These are phyloP conservation scores for Melampsora abietis-canadensis DNA, from an alignment of 1,284 basidiomycete genomes.

Conservation along the genomic window DNA sequence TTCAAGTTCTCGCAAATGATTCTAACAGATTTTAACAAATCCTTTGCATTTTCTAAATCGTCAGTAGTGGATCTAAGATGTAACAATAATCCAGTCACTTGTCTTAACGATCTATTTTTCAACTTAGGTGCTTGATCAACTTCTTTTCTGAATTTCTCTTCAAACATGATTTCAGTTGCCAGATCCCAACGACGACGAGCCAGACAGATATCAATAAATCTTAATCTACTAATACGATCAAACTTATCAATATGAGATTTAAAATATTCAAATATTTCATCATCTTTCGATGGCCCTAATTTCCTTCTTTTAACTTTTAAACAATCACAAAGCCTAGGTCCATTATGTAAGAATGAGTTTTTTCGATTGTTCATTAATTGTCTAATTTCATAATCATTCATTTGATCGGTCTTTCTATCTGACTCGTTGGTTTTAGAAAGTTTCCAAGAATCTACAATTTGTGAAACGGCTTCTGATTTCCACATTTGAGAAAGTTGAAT, in stretches of 20 bases:
- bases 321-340: conserved; percentile 19
- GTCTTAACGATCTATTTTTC: conserved; percentile 7
- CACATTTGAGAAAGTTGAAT: conserved; percentile 5
- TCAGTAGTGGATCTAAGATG: conserved; percentile 17
- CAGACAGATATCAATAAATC: conserved; percentile 26
- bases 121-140: background rate
- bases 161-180: conserved; percentile 14
- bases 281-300: background rate
- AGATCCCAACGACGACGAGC: conserved; percentile 32
- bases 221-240: background rate
- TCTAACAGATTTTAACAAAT: background rate
- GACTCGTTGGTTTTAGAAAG: background rate
- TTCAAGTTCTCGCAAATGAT: conserved; percentile 13
- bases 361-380: background rate
- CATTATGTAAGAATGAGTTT: conserved; percentile 5
- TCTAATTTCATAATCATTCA: background rate
- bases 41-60: background rate
- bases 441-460: conserved; percentile 17
- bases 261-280: background rate
- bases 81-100: conserved; percentile 24
- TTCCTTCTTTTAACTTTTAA: background rate
- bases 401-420: background rate
- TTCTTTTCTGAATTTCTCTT: background rate
- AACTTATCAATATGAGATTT: background rate
- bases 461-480: conserved; percentile 19